Base-by-base conservation (phyloP, 1,139 yeast genomes). In the Wickerhamiella infanticola region DNA sequence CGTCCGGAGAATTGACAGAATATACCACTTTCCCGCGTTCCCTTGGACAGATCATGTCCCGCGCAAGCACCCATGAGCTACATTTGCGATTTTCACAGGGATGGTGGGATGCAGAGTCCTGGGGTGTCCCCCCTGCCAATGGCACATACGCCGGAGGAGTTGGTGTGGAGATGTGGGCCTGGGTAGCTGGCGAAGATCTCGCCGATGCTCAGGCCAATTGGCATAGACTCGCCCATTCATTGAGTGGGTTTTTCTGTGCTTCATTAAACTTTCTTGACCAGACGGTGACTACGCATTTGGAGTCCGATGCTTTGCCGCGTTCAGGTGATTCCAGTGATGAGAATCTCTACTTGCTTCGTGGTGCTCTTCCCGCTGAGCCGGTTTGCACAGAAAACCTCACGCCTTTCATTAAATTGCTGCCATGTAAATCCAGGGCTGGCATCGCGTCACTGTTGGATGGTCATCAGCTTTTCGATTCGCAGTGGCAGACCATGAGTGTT, bases 311-410 rank as follows among this genome's bases (percentile, higher is more conserved):
- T 11, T 40, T 48, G 35, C 67, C 70, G 3, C 54, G 54, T 9
- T 53, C 51, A 24, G 41, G 50, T 6, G 44, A 35, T 5, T 55
- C 58, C 37, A 50, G 40, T 7, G 50, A 51, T 2, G 50, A 52
- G 31, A 37, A 52, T 4, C 61, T 81, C 13, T 81, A 69, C 57
- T 64, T 81, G 38, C 60, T 88, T 51, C 71, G 94, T 51, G 95
- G 96, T 5, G 83, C 95, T 0, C 72, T 93, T 44, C 96, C 99
- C 1, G 77, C 90, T 51, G 99, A 93, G 58, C 95, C 97, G 0
- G 80, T 93, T 13, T 93, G 99, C 64, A 93, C 99, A 0, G 99
- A 93, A 61, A 93, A 93, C 62, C 70, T 93, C 58, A 88, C 99
- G 0, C 98, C 98, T 0, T 85, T 90, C 56, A 64, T 93, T 51